Conservation (phyloP, 2,329 filamentous ascomycete species). For the Seiridium unicorne region DNA sequence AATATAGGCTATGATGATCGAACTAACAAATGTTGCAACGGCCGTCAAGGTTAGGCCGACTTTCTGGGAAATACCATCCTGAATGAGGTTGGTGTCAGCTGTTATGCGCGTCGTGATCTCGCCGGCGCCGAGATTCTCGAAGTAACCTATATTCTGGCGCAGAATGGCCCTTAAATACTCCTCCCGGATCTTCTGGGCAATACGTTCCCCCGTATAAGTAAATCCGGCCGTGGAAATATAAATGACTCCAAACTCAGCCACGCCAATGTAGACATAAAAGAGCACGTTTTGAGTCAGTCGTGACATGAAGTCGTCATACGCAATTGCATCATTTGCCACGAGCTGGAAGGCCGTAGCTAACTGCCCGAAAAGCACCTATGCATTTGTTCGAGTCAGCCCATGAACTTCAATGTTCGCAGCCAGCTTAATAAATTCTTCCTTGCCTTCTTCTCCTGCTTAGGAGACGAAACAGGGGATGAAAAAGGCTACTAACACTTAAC, state of each 20-base stretch:
- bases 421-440: too few species aligned
- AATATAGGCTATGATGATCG: constrained; percentile 36
- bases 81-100: constrained; percentile 16
- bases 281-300: background rate
- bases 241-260: constrained; percentile 13
- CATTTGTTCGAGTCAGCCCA: too few species aligned
- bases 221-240: constrained; percentile 19
- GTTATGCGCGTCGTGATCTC: constrained; percentile 19
- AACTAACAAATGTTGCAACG: constrained; percentile 33
- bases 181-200: constrained; percentile 14
- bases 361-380: too few species aligned
- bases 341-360: too few species aligned
- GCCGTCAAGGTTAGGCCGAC: constrained; percentile 9
- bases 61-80: constrained; percentile 19
- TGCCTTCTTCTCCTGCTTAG: too few species aligned
- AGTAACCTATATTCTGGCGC: constrained; percentile 24
- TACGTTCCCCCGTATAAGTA: constrained; percentile 17
- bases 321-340: too few species aligned
- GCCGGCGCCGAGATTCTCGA: constrained; percentile 20
- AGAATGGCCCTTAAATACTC: constrained; percentile 19
- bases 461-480: too few species aligned
- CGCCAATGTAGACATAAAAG: constrained; percentile 19
- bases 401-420: too few species aligned
- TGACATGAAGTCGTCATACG: background rate
- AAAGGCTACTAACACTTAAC: background rate